Evolutionary conservation across 345 rosid species (phyloP).

Genomic region (Kandelia obovata): DNA sequence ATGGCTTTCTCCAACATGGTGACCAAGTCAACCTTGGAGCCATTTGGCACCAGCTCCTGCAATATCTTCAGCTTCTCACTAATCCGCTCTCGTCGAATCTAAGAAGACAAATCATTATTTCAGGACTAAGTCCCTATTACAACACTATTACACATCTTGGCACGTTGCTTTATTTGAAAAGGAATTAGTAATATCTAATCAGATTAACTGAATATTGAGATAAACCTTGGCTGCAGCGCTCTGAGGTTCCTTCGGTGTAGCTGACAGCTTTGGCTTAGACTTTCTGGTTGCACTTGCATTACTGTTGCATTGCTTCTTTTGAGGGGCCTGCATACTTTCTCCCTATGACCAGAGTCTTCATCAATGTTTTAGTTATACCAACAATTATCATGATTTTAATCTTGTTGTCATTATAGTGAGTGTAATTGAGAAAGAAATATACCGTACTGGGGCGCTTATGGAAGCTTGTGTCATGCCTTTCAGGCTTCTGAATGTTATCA

Average conservation of each 20-base stretch:
- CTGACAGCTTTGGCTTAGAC: constrained; percentile 40
- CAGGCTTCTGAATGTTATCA: constrained; percentile 40
- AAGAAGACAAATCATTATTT: constrained; percentile 13
- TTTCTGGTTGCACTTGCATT: constrained; percentile 28
- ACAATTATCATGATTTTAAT: neutral
- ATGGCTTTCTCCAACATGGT: constrained; percentile 95
- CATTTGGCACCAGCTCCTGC: constrained; percentile 90
- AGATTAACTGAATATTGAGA: constrained; percentile 4
- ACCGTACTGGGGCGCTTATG: constrained; percentile 61
- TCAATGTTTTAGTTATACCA: neutral
- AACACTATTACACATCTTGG: neutral
- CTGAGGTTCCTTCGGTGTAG: constrained; percentile 74
- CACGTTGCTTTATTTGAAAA: neutral
- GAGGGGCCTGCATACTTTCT: constrained; percentile 35
- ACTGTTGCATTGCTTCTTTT: constrained; percentile 53
- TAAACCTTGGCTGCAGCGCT: constrained; percentile 91
- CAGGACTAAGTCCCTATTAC: no score
- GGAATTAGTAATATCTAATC: neutral
- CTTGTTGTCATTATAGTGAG: no score
- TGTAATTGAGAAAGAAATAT: neutral
- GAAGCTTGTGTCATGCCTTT: constrained; percentile 33
- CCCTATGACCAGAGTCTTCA: constrained; percentile 28
- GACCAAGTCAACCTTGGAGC: constrained; percentile 88
- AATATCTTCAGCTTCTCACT: constrained; percentile 77
- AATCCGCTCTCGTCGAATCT: constrained; percentile 90